Percentiles rank a stretch among this genome's conserved stretches.
Conservation (phyloP, 2,329 filamentous ascomycete species). For the Fusarium pseudograminearum region DNA sequence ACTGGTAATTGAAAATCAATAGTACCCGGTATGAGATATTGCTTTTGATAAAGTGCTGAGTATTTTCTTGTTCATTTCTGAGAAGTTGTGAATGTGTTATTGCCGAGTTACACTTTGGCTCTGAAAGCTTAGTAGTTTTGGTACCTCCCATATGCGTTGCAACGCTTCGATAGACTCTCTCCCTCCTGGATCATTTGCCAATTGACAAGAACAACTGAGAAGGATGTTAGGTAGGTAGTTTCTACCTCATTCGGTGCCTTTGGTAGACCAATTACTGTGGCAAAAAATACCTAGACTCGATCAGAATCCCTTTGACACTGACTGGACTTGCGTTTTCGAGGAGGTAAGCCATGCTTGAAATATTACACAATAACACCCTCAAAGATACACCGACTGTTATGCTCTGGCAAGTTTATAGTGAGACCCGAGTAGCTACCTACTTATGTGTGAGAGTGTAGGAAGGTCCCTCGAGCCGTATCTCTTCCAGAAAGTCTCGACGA, state of each 20-base stretch:
- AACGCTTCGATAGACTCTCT: neutral
- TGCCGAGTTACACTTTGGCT: neutral
- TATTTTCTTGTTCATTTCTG: neutral
- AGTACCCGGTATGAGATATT: neutral
- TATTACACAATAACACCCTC: neutral
- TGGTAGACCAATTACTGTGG: too few relatives aligned
- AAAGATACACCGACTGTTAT: fast-evolving
- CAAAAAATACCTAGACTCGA: neutral
- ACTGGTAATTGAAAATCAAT: neutral
- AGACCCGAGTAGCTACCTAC: neutral
- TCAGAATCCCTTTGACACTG: neutral
- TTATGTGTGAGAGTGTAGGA: neutral
- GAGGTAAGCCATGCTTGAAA: neutral
- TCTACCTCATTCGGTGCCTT: too few relatives aligned
- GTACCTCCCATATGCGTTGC: neutral
- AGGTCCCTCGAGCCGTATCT: neutral
- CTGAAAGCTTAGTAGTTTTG: neutral
- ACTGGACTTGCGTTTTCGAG: neutral
- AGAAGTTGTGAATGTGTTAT: neutral
- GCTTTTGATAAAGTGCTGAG: too few relatives aligned
- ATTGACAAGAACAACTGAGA: neutral
- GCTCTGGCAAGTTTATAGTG: fast-evolving
- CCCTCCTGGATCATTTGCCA: neutral
- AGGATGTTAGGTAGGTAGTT: fast-evolving
- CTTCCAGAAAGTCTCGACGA: neutral